Conservation (phyloP, 345 rosid genomes). For the Euphorbia tirucalli region DNA sequence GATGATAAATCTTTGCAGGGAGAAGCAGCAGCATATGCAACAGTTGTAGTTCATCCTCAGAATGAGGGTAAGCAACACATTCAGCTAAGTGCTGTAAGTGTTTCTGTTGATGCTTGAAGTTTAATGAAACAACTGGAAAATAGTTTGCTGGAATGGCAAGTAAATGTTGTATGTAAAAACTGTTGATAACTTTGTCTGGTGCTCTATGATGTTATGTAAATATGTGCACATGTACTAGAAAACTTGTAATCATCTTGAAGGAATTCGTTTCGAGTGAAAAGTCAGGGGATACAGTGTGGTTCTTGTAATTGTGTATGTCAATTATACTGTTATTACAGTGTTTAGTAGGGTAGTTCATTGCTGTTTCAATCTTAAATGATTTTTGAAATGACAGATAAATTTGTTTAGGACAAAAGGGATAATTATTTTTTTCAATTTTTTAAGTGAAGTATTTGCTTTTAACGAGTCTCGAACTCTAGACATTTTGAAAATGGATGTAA, state of each 20-base stretch:
- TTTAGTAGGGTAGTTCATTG: too few relatives aligned
- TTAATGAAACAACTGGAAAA: background rate
- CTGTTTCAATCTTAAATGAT: too few relatives aligned
- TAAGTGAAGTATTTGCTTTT: too few relatives aligned
- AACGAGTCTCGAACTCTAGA: too few relatives aligned
- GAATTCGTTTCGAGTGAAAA: background rate
- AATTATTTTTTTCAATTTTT: too few relatives aligned
- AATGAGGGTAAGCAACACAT: constrained; percentile 65
- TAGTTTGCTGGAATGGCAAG: background rate
- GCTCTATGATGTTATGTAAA: background rate
- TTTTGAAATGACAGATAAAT: too few relatives aligned
- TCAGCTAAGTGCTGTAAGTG: constrained; percentile 68
- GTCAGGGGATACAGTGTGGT: background rate
- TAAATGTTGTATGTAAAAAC: background rate
- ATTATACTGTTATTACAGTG: too few relatives aligned
- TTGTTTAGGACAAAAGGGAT: too few relatives aligned
- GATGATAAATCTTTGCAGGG: constrained; percentile 33
- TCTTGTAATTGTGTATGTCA: too few relatives aligned
- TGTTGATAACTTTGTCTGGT: background rate
- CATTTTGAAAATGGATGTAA: too few relatives aligned
- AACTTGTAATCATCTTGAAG: background rate
- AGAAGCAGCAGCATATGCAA: constrained; percentile 81
- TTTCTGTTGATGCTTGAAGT: constrained; percentile 59
- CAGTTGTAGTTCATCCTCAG: constrained; percentile 47
- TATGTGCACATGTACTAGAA: background rate